Conservation (phyloP, 2,329 filamentous ascomycete species). For the Pseudonectria buxi region DNA sequence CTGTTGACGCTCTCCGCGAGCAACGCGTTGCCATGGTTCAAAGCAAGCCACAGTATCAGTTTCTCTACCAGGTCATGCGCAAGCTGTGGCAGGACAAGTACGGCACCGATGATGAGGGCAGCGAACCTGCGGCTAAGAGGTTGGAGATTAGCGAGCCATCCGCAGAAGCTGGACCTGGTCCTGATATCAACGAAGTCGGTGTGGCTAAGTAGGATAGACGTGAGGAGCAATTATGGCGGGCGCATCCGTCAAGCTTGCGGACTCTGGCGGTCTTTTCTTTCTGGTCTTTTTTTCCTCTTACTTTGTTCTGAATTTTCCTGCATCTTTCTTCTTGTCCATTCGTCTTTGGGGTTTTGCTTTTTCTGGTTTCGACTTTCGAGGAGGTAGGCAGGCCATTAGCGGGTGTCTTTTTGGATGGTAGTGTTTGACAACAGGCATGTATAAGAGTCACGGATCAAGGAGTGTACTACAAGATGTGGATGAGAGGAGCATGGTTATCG, state of each 20-base stretch:
- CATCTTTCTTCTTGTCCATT: conserved; percentile 2
- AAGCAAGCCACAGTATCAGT: conserved; percentile 73
- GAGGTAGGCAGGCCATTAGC: too few species aligned
- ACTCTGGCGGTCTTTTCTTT: neutral
- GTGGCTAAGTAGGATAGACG: conserved; percentile 6
- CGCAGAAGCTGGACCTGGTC: conserved; percentile 15
- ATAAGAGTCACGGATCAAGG: too few species aligned
- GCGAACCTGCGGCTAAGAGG: conserved; percentile 46
- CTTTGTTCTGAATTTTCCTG: conserved; percentile 7
- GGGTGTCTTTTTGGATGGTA: too few species aligned
- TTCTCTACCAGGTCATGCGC: conserved; percentile 80
- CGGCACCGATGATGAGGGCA: conserved; percentile 30
- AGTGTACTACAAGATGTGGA: too few species aligned
- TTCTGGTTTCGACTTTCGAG: too few species aligned
- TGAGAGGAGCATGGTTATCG: too few species aligned
- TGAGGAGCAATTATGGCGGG: neutral
- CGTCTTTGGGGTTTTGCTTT: too few species aligned
- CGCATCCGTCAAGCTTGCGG: too few species aligned
- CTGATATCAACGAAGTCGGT: conserved; percentile 8
- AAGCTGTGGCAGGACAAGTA: conserved; percentile 67
- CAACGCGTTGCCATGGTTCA: conserved; percentile 97
- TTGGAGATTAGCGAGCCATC: conserved; percentile 45
- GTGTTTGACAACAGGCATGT: too few species aligned
- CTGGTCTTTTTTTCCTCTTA: conserved; percentile 4
- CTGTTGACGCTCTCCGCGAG: conserved; percentile 73